Evolutionary conservation across 495 filamentous ascomycete species (phyloP).

Genomic region (Aeminium ludgeri): DNA sequence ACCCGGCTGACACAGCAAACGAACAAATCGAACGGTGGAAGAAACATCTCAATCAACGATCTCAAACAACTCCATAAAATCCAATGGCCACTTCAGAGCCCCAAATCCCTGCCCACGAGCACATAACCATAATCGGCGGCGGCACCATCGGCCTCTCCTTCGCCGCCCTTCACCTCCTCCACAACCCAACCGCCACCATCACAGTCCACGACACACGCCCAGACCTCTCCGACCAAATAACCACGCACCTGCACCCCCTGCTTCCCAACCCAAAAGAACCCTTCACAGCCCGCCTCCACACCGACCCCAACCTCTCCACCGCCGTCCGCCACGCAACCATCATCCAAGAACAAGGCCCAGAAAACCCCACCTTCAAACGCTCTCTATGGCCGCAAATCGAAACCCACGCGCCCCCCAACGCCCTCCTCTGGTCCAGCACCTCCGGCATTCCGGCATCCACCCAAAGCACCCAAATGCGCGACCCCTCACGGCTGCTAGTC

Average conservation of each 20-base stretch:
- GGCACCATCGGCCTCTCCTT: constrained; percentile 47
- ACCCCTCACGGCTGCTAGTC: constrained; percentile 33
- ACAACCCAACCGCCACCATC: constrained; percentile 24
- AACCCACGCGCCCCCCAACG: constrained; percentile 19
- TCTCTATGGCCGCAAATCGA: constrained; percentile 35
- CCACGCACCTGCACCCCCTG: constrained; percentile 20
- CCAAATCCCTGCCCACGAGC: no score
- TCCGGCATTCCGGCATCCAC: constrained; percentile 37
- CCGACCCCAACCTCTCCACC: constrained; percentile 25
- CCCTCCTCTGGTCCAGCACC: constrained; percentile 41
- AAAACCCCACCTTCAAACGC: constrained; percentile 34
- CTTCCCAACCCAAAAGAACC: constrained; percentile 16
- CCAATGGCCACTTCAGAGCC: no score
- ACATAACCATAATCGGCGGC: constrained; percentile 30
- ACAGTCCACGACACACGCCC: constrained; percentile 38
- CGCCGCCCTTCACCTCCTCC: constrained; percentile 36
- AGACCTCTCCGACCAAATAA: constrained; percentile 32
- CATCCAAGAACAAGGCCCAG: constrained; percentile 43
- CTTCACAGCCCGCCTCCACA: constrained; percentile 15
- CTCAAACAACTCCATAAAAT: no score
- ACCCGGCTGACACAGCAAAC: no score
- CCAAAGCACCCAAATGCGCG: constrained; percentile 27
- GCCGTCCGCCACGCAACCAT: constrained; percentile 33
- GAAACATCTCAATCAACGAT: no score
- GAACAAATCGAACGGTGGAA: no score